These are phyloP conservation scores for Amesomyces nigricolor DNA, from an alignment of 2,329 filamentous ascomycete species.

Conservation along the genomic window DNA sequence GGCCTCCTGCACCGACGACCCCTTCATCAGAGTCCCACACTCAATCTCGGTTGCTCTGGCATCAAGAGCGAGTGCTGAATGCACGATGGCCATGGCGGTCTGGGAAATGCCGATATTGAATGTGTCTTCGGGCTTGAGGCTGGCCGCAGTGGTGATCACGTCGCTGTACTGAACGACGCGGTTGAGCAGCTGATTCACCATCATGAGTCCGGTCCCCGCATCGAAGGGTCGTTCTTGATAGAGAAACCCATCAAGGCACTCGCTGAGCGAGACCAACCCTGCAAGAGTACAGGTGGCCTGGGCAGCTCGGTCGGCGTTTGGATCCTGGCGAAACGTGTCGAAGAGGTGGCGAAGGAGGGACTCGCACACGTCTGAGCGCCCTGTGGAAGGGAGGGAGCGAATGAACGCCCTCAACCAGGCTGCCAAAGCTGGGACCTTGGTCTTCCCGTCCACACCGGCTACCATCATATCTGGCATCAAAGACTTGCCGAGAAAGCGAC, in stretches of 20 bases:
- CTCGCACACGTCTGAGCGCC: slow-evolving; percentile 73
- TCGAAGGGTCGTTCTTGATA: slow-evolving; percentile 40
- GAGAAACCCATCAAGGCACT: slow-evolving; percentile 53
- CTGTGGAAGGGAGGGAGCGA: slow-evolving; percentile 66
- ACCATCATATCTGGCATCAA: slow-evolving; percentile 48
- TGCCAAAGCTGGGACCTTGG: slow-evolving; percentile 58
- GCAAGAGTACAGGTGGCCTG: slow-evolving; percentile 58
- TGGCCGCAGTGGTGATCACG: slow-evolving; percentile 52
- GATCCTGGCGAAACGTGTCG: slow-evolving; percentile 52
- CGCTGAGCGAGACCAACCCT: slow-evolving; percentile 55
- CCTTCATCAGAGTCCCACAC: slow-evolving; percentile 58
- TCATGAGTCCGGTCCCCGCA: slow-evolving; percentile 51
- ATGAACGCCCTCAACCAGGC: slow-evolving; percentile 77
- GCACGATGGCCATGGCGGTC: slow-evolving; percentile 58
- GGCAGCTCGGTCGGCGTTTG: slow-evolving; percentile 50
- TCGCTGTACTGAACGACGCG: slow-evolving; percentile 57
- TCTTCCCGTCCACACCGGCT: slow-evolving; percentile 49
- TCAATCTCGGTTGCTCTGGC: slow-evolving; percentile 65
- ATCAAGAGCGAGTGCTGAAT: slow-evolving; percentile 63
- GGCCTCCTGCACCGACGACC: slow-evolving; percentile 58
- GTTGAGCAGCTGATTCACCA: slow-evolving; percentile 60
- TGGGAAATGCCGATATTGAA: slow-evolving; percentile 48
- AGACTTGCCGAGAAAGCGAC: slow-evolving; percentile 56
- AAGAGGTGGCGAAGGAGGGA: slow-evolving; percentile 73
- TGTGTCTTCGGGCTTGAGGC: slow-evolving; percentile 41